A percentile compares a stretch with the other conserved stretches of the same genome.
Evolutionary conservation across 495 filamentous ascomycete genomes (phyloP).

Genomic region (Neurospora africana): DNA sequence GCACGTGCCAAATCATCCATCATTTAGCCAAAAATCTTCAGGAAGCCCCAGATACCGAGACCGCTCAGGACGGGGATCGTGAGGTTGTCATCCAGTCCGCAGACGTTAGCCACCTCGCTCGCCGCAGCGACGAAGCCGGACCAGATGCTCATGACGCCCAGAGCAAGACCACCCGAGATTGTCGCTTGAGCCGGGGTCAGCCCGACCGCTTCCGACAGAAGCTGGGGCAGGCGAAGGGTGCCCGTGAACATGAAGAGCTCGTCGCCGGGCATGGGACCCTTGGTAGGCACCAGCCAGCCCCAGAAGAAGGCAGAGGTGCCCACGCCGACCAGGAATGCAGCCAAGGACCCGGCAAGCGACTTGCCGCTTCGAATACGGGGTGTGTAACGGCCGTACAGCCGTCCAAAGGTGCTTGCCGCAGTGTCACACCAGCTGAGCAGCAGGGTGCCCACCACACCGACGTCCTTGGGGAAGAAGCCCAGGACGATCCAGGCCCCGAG

Average conservation of each 20-base stretch:
- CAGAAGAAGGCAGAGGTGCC: conserved; percentile 75
- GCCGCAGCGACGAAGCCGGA: conserved; percentile 77
- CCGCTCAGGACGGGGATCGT: conserved; percentile 91
- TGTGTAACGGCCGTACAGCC: conserved; percentile 80
- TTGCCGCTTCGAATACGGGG: conserved; percentile 76
- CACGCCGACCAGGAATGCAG: conserved; percentile 72
- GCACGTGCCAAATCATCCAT: not conserved
- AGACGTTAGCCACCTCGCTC: conserved; percentile 85
- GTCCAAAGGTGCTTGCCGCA: conserved; percentile 84
- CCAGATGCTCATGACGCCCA: conserved; percentile 78
- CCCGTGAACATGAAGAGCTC: conserved; percentile 77
- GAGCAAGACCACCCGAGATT: conserved; percentile 57
- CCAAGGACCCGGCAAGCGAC: conserved; percentile 78
- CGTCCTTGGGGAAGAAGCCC: conserved; percentile 82
- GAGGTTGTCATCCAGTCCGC: conserved; percentile 92
- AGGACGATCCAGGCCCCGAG: conserved; percentile 80
- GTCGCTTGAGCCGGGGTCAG: conserved; percentile 35
- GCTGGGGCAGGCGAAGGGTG: conserved; percentile 49
- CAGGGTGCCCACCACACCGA: conserved; percentile 80
- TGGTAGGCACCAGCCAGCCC: conserved; percentile 68
- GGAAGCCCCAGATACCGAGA: conserved; percentile 82
- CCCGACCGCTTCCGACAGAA: conserved; percentile 39
- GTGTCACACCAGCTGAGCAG: conserved; percentile 97
- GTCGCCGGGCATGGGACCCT: conserved; percentile 55
- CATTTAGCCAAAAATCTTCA: conserved; percentile 73